Percentiles rank a stretch among this genome's conserved stretches.
Evolutionary conservation across 306 rosid species (phyloP).

Genomic region (Corylus avellana): DNA sequence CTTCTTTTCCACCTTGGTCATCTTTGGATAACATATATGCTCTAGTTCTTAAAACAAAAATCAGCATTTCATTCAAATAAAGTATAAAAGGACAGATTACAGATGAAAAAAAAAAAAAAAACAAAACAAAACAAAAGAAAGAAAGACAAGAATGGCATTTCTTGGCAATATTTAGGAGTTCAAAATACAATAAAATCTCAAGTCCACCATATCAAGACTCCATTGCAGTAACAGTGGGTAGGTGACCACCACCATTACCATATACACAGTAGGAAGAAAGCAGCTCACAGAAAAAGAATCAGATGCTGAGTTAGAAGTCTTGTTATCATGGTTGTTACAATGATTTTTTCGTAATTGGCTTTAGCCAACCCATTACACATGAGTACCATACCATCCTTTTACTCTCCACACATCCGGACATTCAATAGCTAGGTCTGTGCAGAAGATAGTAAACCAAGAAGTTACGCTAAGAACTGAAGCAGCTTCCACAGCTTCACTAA

Average conservation of each 20-base stretch:
- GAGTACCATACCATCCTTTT: background rate
- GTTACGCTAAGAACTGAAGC: background rate
- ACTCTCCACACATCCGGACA: conserved; percentile 8
- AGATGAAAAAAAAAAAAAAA: background rate
- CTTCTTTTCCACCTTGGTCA: background rate
- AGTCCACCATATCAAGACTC: background rate
- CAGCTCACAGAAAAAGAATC: background rate
- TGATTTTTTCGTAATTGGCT: background rate
- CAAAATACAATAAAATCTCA: background rate
- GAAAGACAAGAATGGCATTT: background rate
- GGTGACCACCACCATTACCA: background rate
- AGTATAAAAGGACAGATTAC: background rate
- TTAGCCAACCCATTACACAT: background rate
- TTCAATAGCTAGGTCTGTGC: background rate
- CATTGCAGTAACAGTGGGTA: background rate
- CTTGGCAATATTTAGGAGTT: background rate
- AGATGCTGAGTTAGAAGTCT: background rate
- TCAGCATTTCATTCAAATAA: background rate
- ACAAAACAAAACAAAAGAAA: too few relatives aligned
- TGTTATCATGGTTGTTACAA: background rate
- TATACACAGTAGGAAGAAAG: background rate
- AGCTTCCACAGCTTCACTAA: background rate
- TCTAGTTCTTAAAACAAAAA: background rate
- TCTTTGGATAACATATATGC: background rate
- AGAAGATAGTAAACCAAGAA: background rate